These are phyloP conservation scores for Musa itinerans DNA, from an alignment of 176 grass and related monocot genomes.

Conservation along the genomic window DNA sequence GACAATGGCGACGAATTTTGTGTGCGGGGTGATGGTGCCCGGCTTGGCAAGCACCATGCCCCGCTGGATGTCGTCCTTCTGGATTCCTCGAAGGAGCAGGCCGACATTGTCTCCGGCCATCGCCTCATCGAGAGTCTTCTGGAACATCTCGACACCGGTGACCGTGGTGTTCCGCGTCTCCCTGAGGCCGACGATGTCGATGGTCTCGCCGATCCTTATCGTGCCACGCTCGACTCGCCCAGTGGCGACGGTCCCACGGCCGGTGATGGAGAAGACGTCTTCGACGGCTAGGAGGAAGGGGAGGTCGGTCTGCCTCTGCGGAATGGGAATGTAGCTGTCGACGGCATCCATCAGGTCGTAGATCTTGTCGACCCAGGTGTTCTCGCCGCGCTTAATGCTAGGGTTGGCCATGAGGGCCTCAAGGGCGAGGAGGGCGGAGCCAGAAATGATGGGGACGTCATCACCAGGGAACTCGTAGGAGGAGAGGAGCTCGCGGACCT, in stretches of 20 bases:
- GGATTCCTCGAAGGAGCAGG: slow-evolving; percentile 11
- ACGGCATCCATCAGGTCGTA: slow-evolving; percentile 8
- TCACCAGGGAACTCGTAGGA: slow-evolving; percentile 12
- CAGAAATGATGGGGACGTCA: slow-evolving; percentile 9
- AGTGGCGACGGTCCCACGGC: slow-evolving; percentile 14
- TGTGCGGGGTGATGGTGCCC: slow-evolving; percentile 16
- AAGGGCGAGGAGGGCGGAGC: slow-evolving; percentile 14
- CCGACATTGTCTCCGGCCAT: slow-evolving; percentile 18
- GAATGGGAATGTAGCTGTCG: slow-evolving; percentile 19
- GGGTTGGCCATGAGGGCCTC: slow-evolving; percentile 19
- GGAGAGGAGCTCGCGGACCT: slow-evolving; percentile 44
- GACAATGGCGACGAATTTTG: slow-evolving; percentile 6
- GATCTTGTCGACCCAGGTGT: slow-evolving; percentile 18
- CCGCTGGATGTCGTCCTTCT: slow-evolving; percentile 16
- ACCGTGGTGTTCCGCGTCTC: slow-evolving; percentile 15
- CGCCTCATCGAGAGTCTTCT: slow-evolving; percentile 10
- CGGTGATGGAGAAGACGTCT: slow-evolving; percentile 16
- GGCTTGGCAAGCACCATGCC: slow-evolving; percentile 23
- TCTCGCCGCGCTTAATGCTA: slow-evolving; percentile 6
- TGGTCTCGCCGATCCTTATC: background rate
- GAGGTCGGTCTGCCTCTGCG: slow-evolving; percentile 11
- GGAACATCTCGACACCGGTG: slow-evolving; percentile 21
- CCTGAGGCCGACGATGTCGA: slow-evolving; percentile 12
- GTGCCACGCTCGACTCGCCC: slow-evolving; percentile 13
- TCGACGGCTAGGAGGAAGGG: slow-evolving; percentile 13